phyloP scores from a whole-genome alignment of 495 filamentous ascomycete genomes.

The Penicillium paradoxum region DNA sequence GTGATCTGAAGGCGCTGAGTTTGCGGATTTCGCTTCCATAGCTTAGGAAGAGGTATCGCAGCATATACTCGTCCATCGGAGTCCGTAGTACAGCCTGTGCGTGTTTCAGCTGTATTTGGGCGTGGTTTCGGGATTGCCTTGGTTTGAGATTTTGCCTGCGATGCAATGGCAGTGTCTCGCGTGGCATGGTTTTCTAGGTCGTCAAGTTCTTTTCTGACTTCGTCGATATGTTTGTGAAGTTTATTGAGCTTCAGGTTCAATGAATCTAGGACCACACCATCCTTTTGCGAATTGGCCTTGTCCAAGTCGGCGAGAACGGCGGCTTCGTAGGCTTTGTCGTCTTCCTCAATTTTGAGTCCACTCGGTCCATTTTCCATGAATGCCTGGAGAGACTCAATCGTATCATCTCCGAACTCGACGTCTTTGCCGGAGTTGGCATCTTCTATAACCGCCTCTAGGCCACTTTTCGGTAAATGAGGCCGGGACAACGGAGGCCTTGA shows the following conservation, averaged over 20 bases:
- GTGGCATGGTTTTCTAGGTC: conserved; percentile 58
- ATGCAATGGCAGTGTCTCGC: conserved; percentile 26
- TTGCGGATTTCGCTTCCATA: conserved; percentile 46
- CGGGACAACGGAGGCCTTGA: conserved; percentile 27
- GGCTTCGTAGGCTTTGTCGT: conserved; percentile 34
- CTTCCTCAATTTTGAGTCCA: conserved; percentile 33
- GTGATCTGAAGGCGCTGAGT: conserved; percentile 49
- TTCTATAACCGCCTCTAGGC: conserved; percentile 49
- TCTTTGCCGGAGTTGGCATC: conserved; percentile 45
- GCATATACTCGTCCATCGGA: conserved; percentile 31
- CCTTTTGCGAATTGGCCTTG: conserved; percentile 28
- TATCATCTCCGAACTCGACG: conserved; percentile 52
- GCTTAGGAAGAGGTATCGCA: conserved; percentile 51
- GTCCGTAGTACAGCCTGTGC: conserved; percentile 25
- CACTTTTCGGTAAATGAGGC: conserved; percentile 46
- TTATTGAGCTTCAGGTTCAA: conserved; percentile 57
- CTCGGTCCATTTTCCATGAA: conserved; percentile 36
- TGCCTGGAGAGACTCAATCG: conserved; percentile 57
- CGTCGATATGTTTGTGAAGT: conserved; percentile 57
- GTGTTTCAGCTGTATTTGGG: conserved; percentile 14
- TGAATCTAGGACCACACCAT: conserved; percentile 48
- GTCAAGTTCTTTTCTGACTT: conserved; percentile 61
- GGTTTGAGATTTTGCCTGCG: conserved; percentile 11
- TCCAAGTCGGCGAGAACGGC: conserved; percentile 31
- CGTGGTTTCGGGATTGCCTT: conserved; percentile 7